These are phyloP conservation scores for Micromonas pusilla DNA, from an alignment of 139 green algal genomes.

Conservation along the genomic window DNA sequence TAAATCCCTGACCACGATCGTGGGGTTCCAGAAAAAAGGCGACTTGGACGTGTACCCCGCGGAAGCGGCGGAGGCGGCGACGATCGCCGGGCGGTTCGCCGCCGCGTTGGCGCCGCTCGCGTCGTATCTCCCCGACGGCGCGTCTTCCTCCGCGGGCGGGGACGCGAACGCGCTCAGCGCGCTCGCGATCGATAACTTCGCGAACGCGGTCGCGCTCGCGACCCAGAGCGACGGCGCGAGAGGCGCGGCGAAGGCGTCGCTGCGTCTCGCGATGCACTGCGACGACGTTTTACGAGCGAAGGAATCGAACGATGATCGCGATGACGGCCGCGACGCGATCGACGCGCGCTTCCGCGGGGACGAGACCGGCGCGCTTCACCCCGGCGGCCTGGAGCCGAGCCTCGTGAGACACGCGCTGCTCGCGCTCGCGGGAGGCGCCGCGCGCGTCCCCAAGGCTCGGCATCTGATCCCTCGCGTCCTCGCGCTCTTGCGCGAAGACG, in stretches of 20 bases:
- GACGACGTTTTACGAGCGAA: background rate
- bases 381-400: background rate
- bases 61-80: background rate
- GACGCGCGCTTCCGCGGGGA: too few relatives aligned
- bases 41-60: background rate
- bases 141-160: background rate
- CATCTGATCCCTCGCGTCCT: constrained; percentile 7
- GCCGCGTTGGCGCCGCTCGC: background rate
- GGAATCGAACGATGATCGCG: too few relatives aligned
- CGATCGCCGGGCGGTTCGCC: background rate
- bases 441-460: background rate
- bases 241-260: background rate
- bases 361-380: too few relatives aligned
- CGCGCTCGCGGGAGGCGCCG: background rate
- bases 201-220: background rate
- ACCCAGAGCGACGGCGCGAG: background rate
- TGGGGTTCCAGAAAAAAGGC: background rate
- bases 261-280: constrained; percentile 3
- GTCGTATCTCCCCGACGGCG: background rate
- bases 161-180: background rate
- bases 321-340: too few relatives aligned
- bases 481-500: background rate
- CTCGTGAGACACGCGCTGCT: background rate
- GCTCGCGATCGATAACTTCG: background rate
- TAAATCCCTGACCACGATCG: background rate